A percentile compares a stretch with the other conserved stretches of the same genome.
phyloP scores from a whole-genome alignment of 1,139 yeast genomes.

The Blastobotrys ciferrii region DNA sequence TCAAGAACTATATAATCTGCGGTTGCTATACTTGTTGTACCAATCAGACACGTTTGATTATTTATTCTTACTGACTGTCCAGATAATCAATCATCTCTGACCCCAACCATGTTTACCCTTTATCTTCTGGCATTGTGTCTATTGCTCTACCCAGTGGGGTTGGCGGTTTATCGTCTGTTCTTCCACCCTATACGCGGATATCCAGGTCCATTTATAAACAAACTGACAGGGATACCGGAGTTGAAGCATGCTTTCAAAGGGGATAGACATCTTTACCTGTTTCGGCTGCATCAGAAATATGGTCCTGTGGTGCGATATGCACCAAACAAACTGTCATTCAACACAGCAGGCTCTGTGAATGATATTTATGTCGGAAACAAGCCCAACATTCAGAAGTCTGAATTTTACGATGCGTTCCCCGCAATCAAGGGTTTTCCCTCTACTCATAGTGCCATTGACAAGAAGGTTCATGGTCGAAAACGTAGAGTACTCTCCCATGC shows the following conservation, averaged over 20 bases:
- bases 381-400: slow-evolving; percentile 21
- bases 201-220: slow-evolving; percentile 22
- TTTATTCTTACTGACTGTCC: too few species aligned
- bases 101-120: slow-evolving; percentile 2
- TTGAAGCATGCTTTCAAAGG: slow-evolving; percentile 23
- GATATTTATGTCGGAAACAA: slow-evolving; percentile 23
- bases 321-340: slow-evolving; percentile 56
- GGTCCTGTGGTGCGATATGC: slow-evolving; percentile 63
- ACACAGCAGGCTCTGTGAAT: slow-evolving; percentile 19
- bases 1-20: too few species aligned
- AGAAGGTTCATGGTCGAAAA: slow-evolving; percentile 22
- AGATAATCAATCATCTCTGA: too few species aligned
- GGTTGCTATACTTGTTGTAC: too few species aligned
- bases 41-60: too few species aligned
- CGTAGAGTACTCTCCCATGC: slow-evolving; percentile 24
- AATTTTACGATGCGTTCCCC: slow-evolving; percentile 24
- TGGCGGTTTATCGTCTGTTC: slow-evolving; percentile 15
- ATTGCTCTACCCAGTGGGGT: slow-evolving; percentile 1
- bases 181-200: slow-evolving; percentile 20
- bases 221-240: slow-evolving; percentile 19
- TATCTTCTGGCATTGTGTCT: slow-evolving; percentile 1
- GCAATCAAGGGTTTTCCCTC: slow-evolving; percentile 25
- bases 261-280: slow-evolving; percentile 22
- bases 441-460: slow-evolving; percentile 22
- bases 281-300: slow-evolving; percentile 49